Percentiles rank a stretch among this genome's conserved stretches.
Evolutionary conservation across 805 yeast species (phyloP).

Genomic region (Maudiozyma turicensis): DNA sequence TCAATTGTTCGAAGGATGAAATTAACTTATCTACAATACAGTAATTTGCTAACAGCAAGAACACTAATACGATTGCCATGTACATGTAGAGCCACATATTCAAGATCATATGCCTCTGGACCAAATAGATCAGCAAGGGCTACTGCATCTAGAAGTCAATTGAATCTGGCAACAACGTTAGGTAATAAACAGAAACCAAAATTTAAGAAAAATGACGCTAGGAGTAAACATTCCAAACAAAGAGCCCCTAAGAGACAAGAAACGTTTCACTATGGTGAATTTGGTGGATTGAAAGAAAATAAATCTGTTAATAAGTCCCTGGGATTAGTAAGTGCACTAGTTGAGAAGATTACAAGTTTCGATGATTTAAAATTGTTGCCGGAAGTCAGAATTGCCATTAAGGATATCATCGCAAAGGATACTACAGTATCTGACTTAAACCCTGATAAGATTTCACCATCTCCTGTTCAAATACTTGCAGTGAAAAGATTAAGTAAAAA

Average conservation of each 20-base stretch:
- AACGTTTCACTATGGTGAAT: conserved; percentile 36
- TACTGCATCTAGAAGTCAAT: background rate
- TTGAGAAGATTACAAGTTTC: conserved; percentile 50
- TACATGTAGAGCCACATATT: background rate
- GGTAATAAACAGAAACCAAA: background rate
- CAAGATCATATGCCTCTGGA: background rate
- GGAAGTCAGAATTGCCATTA: conserved; percentile 50
- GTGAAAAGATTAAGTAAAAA: conserved; percentile 32
- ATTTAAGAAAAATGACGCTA: background rate
- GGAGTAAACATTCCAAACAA: background rate
- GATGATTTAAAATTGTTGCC: conserved; percentile 60
- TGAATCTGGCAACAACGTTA: conserved; percentile 5
- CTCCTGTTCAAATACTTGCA: conserved; percentile 78
- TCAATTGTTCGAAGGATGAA: background rate
- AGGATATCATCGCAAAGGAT: conserved; percentile 41
- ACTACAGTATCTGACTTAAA: conserved; percentile 25
- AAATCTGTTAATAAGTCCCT: conserved; percentile 21
- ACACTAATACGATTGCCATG: background rate
- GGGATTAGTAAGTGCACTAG: conserved; percentile 29
- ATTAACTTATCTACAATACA: background rate
- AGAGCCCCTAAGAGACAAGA: background rate
- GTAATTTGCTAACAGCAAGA: background rate
- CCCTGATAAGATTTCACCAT: conserved; percentile 35
- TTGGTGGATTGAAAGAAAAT: conserved; percentile 38
- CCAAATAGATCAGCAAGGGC: background rate